These are phyloP conservation scores for Vitis hybrid DNA, from an alignment of 177 flowering plant species.

Conservation along the genomic window DNA sequence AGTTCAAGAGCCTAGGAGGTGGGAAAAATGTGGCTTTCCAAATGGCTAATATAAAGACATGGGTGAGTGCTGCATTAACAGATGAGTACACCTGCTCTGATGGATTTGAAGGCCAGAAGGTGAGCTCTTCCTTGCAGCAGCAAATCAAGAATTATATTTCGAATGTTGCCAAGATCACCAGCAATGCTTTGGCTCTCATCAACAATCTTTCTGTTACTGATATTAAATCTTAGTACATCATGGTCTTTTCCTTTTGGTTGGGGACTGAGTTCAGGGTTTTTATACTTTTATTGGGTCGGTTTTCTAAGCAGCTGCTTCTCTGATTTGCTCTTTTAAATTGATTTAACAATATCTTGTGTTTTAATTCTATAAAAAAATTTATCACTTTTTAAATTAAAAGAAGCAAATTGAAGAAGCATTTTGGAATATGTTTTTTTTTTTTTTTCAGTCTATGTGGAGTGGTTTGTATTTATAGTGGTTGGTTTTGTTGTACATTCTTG, in stretches of 20 bases:
- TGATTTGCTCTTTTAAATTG: too few relatives aligned
- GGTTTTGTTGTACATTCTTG: too few relatives aligned
- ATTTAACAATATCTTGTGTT: too few relatives aligned
- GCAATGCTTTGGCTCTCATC: constrained; percentile 34
- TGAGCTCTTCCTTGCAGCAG: constrained; percentile 10
- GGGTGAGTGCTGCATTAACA: constrained; percentile 61
- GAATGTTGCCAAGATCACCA: constrained; percentile 23
- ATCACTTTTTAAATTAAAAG: too few relatives aligned
- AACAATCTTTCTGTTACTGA: constrained; percentile 3
- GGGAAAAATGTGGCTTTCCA: constrained; percentile 17
- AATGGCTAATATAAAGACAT: constrained; percentile 47
- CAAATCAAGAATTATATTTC: constrained; percentile 14
- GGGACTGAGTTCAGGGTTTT: background rate
- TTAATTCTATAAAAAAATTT: too few relatives aligned
- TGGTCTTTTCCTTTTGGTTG: background rate
- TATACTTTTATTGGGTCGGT: too few relatives aligned
- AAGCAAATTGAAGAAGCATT: too few relatives aligned
- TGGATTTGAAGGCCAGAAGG: constrained; percentile 28
- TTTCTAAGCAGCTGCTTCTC: too few relatives aligned
- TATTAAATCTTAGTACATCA: background rate
- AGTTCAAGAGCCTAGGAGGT: constrained; percentile 19
- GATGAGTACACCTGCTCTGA: constrained; percentile 61
- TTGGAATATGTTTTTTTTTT: too few relatives aligned
- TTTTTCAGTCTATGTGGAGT: too few relatives aligned
- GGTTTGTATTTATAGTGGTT: too few relatives aligned